These are phyloP conservation scores for Tricladium varicosporioides DNA, from an alignment of 2,329 filamentous ascomycete species.

Conservation along the genomic window DNA sequence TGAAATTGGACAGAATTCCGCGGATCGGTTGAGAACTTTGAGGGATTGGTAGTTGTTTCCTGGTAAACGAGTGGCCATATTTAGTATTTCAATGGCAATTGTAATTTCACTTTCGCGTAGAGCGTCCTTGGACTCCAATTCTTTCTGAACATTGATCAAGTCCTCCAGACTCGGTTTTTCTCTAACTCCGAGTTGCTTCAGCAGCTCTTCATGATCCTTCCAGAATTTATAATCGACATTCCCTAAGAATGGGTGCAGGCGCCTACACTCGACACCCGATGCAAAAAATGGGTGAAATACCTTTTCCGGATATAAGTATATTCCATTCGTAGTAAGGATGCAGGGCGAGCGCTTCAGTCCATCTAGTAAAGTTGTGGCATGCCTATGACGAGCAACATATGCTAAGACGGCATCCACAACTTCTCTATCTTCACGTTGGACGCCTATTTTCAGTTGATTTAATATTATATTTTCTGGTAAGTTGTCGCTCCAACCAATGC, in stretches of 20 bases:
- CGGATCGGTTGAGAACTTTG: conserved; percentile 22
- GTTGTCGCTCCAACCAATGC: conserved; percentile 21
- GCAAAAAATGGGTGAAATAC: conserved; percentile 17
- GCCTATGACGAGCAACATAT: conserved; percentile 15
- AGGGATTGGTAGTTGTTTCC: conserved; percentile 10
- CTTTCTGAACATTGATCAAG: conserved; percentile 22
- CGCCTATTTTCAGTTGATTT: conserved; percentile 17
- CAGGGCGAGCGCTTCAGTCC: conserved; percentile 17
- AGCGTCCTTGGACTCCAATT: conserved; percentile 18
- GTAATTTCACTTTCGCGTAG: conserved; percentile 22
- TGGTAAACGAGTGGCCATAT: conserved; percentile 17
- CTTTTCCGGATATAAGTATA: conserved; percentile 15
- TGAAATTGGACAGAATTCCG: conserved; percentile 18
- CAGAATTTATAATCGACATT: conserved; percentile 26
- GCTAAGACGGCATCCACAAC: conserved; percentile 22
- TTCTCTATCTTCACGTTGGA: conserved; percentile 7
- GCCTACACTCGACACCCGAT: background rate
- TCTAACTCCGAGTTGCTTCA: conserved; percentile 22
- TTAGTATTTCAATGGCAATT: conserved; percentile 28
- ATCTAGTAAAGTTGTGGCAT: conserved; percentile 1
- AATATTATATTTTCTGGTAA: conserved; percentile 18
- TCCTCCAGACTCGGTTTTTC: conserved; percentile 18
- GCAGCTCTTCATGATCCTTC: conserved; percentile 16
- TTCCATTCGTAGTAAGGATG: conserved; percentile 12
- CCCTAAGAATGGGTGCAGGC: conserved; percentile 23